These are phyloP conservation scores for Oryza coarctata DNA, from an alignment of 176 grass and related monocot genomes.

Conservation along the genomic window DNA sequence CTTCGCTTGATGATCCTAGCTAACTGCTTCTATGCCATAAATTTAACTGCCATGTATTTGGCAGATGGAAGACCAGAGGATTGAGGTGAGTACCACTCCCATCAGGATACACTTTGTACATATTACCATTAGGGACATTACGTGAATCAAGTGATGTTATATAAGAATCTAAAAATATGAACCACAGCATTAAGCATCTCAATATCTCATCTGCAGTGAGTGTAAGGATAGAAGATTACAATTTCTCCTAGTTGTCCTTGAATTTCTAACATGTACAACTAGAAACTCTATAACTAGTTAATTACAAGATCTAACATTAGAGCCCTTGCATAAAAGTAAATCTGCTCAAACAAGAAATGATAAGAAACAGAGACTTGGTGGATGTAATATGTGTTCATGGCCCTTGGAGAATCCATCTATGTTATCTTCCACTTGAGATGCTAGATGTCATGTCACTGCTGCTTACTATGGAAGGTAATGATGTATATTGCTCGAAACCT, in stretches of 20 bases:
- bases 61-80: no score
- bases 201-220: neutral
- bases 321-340: neutral
- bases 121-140: no score
- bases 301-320: neutral
- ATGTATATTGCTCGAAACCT: neutral
- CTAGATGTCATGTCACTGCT: neutral
- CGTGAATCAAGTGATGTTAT: no score
- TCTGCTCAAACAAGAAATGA: neutral
- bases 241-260: neutral
- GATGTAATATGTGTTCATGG: neutral
- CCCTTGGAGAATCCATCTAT: neutral
- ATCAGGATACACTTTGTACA: no score
- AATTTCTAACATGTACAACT: neutral
- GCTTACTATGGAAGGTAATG: neutral
- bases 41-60: neutral
- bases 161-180: neutral
- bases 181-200: neutral
- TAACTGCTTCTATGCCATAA: neutral
- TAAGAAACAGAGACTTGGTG: neutral
- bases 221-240: neutral
- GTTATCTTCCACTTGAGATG: neutral
- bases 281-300: constrained; percentile 1
- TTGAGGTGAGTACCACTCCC: no score
- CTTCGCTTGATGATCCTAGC: neutral